Evolutionary conservation across 371 early-diverging fungal genomes (phyloP).

Genomic region (Mortierella sp.): DNA sequence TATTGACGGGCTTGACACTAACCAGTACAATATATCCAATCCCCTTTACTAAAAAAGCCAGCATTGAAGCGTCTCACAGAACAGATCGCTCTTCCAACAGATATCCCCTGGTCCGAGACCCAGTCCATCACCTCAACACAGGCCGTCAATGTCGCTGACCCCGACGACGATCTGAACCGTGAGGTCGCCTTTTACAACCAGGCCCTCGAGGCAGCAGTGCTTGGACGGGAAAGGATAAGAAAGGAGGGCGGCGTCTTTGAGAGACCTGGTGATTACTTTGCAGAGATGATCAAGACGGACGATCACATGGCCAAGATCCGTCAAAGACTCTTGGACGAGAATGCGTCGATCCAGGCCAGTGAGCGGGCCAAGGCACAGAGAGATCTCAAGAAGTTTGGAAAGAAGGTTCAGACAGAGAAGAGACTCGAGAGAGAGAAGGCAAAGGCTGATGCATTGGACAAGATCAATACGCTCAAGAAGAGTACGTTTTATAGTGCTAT

Average conservation of each 20-base stretch:
- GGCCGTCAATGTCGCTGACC: slow-evolving; percentile 72
- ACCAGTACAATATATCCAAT: background rate
- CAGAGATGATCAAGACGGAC: slow-evolving; percentile 97
- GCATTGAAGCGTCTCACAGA: slow-evolving; percentile 71
- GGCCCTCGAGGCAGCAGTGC: slow-evolving; percentile 81
- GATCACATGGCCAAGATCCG: slow-evolving; percentile 91
- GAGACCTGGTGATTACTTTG: slow-evolving; percentile 92
- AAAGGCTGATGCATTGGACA: slow-evolving; percentile 88
- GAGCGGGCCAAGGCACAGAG: slow-evolving; percentile 90
- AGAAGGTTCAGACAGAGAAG: slow-evolving; percentile 95
- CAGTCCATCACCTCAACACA: slow-evolving; percentile 75
- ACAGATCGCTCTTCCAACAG: slow-evolving; percentile 72
- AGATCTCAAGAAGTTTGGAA: slow-evolving; percentile 95
- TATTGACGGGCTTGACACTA: no score
- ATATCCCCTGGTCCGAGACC: slow-evolving; percentile 86
- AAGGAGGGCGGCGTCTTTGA: slow-evolving; percentile 79
- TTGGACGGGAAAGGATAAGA: slow-evolving; percentile 68
- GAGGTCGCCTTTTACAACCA: slow-evolving; percentile 92
- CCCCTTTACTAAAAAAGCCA: slow-evolving; percentile 47
- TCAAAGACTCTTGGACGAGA: slow-evolving; percentile 86
- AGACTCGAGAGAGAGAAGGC: slow-evolving; percentile 80
- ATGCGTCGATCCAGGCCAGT: slow-evolving; percentile 79
- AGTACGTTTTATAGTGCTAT: slow-evolving; percentile 63
- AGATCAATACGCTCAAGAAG: slow-evolving; percentile 92
- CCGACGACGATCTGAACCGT: slow-evolving; percentile 87